Percentiles rank a stretch among this genome's conserved stretches.
phyloP scores from a whole-genome alignment of 352 stramenopile genomes.

The Phytophthora fragariae region DNA sequence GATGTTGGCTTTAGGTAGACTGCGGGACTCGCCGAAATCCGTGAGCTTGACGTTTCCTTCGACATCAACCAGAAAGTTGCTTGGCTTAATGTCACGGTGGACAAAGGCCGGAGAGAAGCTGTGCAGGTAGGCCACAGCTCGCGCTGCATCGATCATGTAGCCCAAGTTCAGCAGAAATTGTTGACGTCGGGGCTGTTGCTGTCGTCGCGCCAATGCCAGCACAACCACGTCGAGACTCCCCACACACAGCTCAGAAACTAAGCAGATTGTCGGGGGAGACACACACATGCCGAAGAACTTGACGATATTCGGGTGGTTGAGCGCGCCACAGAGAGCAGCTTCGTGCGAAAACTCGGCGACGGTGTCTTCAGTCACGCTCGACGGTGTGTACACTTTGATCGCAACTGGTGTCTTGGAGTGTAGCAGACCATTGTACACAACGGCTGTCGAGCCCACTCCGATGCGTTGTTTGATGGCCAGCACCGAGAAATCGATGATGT shows the following conservation, averaged over 20 bases:
- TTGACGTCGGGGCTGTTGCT: constrained; percentile 41
- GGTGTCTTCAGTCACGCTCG: constrained; percentile 58
- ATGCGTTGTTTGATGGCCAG: constrained; percentile 50
- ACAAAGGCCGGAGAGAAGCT: constrained; percentile 65
- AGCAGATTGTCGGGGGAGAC: constrained; percentile 64
- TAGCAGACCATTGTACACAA: constrained; percentile 58
- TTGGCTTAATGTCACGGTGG: constrained; percentile 68
- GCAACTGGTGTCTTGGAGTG: constrained; percentile 55
- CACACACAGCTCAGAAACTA: constrained; percentile 65
- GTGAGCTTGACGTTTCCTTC: constrained; percentile 59
- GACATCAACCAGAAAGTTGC: constrained; percentile 57
- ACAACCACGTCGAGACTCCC: constrained; percentile 58
- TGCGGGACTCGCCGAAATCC: constrained; percentile 62
- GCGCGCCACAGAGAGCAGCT: constrained; percentile 52
- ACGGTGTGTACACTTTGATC: constrained; percentile 70
- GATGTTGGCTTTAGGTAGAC: constrained; percentile 48
- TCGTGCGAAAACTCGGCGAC: constrained; percentile 65
- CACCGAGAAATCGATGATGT: constrained; percentile 54
- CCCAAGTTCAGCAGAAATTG: constrained; percentile 62
- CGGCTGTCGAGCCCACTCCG: constrained; percentile 48
- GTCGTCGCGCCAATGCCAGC: constrained; percentile 27
- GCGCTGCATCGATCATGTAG: constrained; percentile 69
- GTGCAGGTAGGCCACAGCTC: constrained; percentile 65
- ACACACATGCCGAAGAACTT: constrained; percentile 69
- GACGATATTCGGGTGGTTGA: constrained; percentile 70